Base-by-base conservation (phyloP, 495 filamentous ascomycete species). In the Cetradonia linearis region DNA sequence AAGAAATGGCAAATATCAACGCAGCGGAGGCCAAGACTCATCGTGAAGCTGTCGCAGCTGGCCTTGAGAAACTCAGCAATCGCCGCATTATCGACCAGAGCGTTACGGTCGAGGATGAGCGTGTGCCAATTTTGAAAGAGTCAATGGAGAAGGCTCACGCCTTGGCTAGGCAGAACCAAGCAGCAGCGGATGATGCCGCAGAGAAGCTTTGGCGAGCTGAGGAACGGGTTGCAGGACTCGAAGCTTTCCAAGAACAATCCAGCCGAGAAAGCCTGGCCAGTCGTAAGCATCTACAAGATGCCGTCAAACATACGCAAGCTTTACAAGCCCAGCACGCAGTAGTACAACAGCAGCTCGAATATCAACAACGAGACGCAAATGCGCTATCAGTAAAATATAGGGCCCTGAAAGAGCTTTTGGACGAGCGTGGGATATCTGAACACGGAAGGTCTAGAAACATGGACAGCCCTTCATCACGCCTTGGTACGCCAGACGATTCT, bases 191-290 rank as follows among this genome's bases (percentile, higher is more conserved):
- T 70, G 72, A 78, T 23, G 90, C 91, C 2, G 83, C 87, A 2
- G 90, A 95, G 64, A 95, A 89, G 70, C 79, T 99, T 37, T 86
- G 91, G 11, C 83, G 88, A 55, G 93, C 93, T 9, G 95, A 97
- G 72, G 94, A 95, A 70, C 82, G 94, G 8, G 96, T 99, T 68
- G 94, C 93, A 18, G 91, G 92, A 3, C 78, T 99, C 6, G 93
- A 99, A 72, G 88, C 88, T 2, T 95, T 96, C 69, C 93, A 99
- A 73, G 92, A 96, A 67, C 93, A 99, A 74, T 84, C 91, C 6
- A 96, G 91, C 69, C 79, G 93, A 37, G 93, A 99, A 71, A 87
- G 89, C 37, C 81, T 99, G 58, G 82, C 86, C 36, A 85, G 96
- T 46, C 85, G 94, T 36, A 83, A 91, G 70, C 91, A 95, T 66